Evolutionary conservation across 2,329 filamentous ascomycete species (phyloP).

Genomic region (Sarocladium oryzae): DNA sequence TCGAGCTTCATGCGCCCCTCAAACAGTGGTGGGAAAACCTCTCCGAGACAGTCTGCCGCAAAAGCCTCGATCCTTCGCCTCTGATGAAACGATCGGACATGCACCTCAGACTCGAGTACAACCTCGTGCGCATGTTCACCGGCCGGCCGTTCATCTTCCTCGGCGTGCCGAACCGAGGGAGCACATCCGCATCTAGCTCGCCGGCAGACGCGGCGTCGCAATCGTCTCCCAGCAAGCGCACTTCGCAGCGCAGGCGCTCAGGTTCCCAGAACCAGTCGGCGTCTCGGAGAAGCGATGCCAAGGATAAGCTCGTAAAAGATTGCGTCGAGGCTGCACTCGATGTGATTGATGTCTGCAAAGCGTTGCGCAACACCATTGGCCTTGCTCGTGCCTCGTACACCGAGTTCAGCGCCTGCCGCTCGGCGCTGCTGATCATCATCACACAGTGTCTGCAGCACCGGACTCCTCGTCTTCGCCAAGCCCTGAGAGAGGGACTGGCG

Average conservation of each 20-base stretch:
- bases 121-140: constrained; percentile 45
- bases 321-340: constrained; percentile 46
- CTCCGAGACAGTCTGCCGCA: constrained; percentile 23
- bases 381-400: constrained; percentile 49
- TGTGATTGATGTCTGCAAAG: constrained; percentile 42
- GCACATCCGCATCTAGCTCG: constrained; percentile 12
- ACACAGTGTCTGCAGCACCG: constrained; percentile 31
- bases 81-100: constrained; percentile 36
- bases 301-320: constrained; percentile 36
- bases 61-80: constrained; percentile 30
- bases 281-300: background rate
- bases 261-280: background rate
- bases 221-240: constrained; percentile 21
- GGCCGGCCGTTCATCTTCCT: constrained; percentile 42
- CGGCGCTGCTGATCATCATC: constrained; percentile 42
- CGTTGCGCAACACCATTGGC: constrained; percentile 42
- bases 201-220: constrained; percentile 18
- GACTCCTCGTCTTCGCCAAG: constrained; percentile 34
- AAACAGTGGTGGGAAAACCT: constrained; percentile 32
- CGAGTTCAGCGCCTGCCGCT: constrained; percentile 49
- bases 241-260: background rate
- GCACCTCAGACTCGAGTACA: constrained; percentile 46
- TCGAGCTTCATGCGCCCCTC: constrained; percentile 30
- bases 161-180: constrained; percentile 22
- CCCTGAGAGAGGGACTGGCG: constrained; percentile 40